These are phyloP conservation scores for Aquanectria penicillioides DNA, from an alignment of 2,329 filamentous ascomycete genomes.

Conservation along the genomic window DNA sequence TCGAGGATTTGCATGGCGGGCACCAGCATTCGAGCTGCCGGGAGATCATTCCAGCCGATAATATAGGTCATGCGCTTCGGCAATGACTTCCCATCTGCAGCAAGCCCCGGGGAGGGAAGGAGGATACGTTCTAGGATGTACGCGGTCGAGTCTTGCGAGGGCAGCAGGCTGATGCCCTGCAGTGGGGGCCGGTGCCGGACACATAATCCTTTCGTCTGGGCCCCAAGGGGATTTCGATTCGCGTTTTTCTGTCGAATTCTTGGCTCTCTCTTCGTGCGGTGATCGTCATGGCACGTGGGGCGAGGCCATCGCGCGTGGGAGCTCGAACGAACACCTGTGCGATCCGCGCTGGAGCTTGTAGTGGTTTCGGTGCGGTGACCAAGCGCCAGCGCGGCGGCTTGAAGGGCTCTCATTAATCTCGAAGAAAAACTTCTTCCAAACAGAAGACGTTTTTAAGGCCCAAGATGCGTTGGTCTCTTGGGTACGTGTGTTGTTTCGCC, in stretches of 20 bases:
- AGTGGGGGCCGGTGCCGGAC: constrained; percentile 58
- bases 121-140: constrained; percentile 66
- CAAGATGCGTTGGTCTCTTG: too few relatives aligned
- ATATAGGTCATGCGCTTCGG: constrained; percentile 62
- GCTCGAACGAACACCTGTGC: constrained; percentile 14
- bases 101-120: constrained; percentile 49
- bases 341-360: constrained; percentile 17
- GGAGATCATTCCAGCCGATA: constrained; percentile 64
- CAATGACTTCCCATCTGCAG: constrained; percentile 47
- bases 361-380: constrained; percentile 7
- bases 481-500: too few relatives aligned
- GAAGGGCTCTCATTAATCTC: constrained; percentile 16
- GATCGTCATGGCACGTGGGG: constrained; percentile 1
- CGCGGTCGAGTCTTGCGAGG: constrained; percentile 61
- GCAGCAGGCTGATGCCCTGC: constrained; percentile 58
- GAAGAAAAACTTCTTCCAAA: background rate
- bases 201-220: constrained; percentile 52
- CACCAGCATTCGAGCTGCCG: constrained; percentile 58
- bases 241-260: constrained; percentile 8
- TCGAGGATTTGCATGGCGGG: constrained; percentile 61
- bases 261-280: constrained; percentile 27
- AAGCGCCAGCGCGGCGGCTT: constrained; percentile 17
- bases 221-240: constrained; percentile 30
- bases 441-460: too few relatives aligned
- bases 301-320: constrained; percentile 33